Base-by-base conservation (phyloP, 176 grass and related monocot species). In the Avena sativa region DNA sequence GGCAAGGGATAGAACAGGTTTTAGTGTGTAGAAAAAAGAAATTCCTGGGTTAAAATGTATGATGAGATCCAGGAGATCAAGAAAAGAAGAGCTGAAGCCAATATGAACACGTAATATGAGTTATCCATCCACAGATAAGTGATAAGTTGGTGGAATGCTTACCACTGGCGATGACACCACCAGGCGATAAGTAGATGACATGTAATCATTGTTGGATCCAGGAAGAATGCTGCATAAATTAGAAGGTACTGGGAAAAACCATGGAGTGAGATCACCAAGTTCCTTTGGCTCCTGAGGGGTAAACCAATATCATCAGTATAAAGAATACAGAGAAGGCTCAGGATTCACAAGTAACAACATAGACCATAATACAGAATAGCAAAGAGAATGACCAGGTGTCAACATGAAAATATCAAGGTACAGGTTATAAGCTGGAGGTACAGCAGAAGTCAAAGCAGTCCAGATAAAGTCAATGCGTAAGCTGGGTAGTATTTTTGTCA, bases 151-250 rank as follows among this genome's bases (percentile, higher is more conserved):
- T 49, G 9, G 56, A 80, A 76, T 52, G 26, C 1, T 86, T 97
- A 98, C 97, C 97, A 96, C 89, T 76, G 89, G 92, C 12, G 97
- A 98, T 76, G 96, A 98, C 72, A 96, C 49, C 51, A 96, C 90
- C 43, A 95, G 70, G 74, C 89, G 93, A 85, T 94, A 96, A 69
- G 88, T 92, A 74, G 90, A 89, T 81, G 93, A 94, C 94, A 90
- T 90, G 79, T 91, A 98, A 90, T 96, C 92, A 79, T 96, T 91
- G 73, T 98, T 98, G 26, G 93, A 79, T 62, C 93, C 93, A 74
- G 93, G 87, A 78, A 81, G 69, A 64, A 96, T 70, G 60, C 71
- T 98, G 83, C 92, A 96, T 71, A 89, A 81, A 74, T 86, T 85
- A 69, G 88, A 94, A 16, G 93, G 89, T 46, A 91, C 76, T 68